phyloP scores from a whole-genome alignment of 495 filamentous ascomycete genomes.

The Barbatosphaeria neglecta region DNA sequence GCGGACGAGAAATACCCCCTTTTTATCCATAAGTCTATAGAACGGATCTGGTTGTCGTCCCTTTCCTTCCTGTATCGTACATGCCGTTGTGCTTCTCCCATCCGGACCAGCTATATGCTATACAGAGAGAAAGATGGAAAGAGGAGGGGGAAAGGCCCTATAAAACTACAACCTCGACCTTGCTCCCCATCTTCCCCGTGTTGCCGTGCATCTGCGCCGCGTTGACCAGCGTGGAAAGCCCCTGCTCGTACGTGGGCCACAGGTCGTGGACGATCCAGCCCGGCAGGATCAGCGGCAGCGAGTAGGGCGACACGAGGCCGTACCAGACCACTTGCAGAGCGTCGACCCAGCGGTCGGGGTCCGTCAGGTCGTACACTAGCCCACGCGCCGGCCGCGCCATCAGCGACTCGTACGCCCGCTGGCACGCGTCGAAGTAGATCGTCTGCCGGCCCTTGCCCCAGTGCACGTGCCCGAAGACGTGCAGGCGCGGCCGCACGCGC shows the following conservation, averaged over 20 bases:
- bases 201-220: constrained; percentile 61
- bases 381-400: constrained; percentile 38
- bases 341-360: constrained; percentile 48
- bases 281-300: constrained; percentile 54
- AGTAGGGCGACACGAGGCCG: constrained; percentile 53
- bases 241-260: constrained; percentile 23
- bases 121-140: background rate
- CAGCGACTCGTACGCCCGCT: constrained; percentile 57
- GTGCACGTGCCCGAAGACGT: constrained; percentile 89
- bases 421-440: constrained; percentile 68
- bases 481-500: constrained; percentile 65
- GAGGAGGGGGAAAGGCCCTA: constrained; percentile 3
- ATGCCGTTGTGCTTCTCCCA: background rate
- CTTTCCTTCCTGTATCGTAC: too few species aligned
- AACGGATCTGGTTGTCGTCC: too few species aligned
- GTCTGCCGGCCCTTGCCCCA: constrained; percentile 51
- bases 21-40: too few species aligned
- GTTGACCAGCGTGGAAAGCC: constrained; percentile 55
- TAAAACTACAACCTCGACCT: constrained; percentile 18
- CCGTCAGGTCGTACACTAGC: constrained; percentile 36
- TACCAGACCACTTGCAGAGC: constrained; percentile 45
- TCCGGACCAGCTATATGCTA: background rate
- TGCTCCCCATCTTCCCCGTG: constrained; percentile 53
- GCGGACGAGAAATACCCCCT: too few species aligned
- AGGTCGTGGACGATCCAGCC: constrained; percentile 33